Evolutionary conservation across 306 rosid species (phyloP), one percentile per base, ranked within the genome.

Genomic region (Pyrus pyrifolia): DNA sequence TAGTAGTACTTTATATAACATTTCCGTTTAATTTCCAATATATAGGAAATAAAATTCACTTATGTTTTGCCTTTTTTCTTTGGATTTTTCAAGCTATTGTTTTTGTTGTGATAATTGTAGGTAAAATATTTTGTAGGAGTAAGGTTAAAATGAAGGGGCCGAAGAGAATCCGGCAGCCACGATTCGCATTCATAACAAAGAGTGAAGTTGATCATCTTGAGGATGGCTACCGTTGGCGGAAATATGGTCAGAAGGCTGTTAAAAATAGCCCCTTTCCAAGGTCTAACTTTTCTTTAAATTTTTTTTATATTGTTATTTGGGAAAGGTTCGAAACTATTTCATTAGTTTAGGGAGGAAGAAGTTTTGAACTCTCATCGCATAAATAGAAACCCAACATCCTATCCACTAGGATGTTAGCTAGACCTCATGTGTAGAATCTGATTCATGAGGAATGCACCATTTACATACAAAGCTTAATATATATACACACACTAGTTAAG

Each of bases 181-280:
- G 98, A 78, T 86, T 92, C 85, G 98, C 97, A 49, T 95, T 95
- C 78, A 83, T 95, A 97, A 95, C 98, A 0, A 95, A 95, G 83
- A 95, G 97, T 69, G 97, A 95, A 82, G 88, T 92, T 68, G 98
- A 95, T 88, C 87, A 95, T 79, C 97, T 95, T 61, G 98, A 95
- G 79, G 98, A 95, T 81, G 98, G 98, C 72, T 95, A 95, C 81
- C 87, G 98, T 62, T 95, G 98, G 98, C 76, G 98, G 73, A 95
- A 95, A 83, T 95, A 95, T 87, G 98, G 98, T 57, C 98, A 95
- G 83, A 95, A 95, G 78, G 98, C 98, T 10, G 98, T 95, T 27
- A 95, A 95, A 85, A 89, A 95, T 78, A 95, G 98, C 44, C 97
- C 97, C 1, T 95, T 88, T 71, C 98, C 98, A 64, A 88, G 98